Base-by-base conservation (phyloP, 1,139 yeast genomes). In the Petasospora fabianii region DNA sequence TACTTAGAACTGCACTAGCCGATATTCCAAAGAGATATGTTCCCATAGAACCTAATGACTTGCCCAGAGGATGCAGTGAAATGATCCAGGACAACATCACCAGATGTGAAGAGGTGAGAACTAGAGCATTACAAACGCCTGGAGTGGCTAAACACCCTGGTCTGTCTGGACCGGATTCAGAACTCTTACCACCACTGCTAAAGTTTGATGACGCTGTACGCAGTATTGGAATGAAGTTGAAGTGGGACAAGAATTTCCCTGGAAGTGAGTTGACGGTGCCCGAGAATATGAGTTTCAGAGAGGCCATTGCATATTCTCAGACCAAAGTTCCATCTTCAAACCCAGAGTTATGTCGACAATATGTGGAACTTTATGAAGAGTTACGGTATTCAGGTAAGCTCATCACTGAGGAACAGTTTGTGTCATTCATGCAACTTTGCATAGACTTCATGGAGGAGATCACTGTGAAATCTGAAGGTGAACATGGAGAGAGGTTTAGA, bases 21-120 rank as follows among this genome's bases (percentile, higher is more conserved):
- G 94, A 83, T 48, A 84, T 88, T 15, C 97, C 97, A 0, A 69
- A 78, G 43, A 66, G 77, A 34, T 87, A 85, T 57, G 69, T 87
- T 16, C 94, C 95, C 0, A 54, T 68, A 5, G 75, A 79, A 19
- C 66, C 71, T 18, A 71, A 70, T 29, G 96, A 86, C 57, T 64
- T 84, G 38, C 87, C 92, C 0, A 56, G 58, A 15, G 63, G 64
- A 22, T 74, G 61, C 58, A 69, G 62, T 41, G 55, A 40, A 38
- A 61, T 61, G 59, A 66, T 79, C 51, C 49, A 71, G 44, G 50
- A 58, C 39, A 65, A 77, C 53, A 58, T 73, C 60, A 53, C 60
- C 22, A 58, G 69, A 50, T 62, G 86, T 69, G 61, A 65, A 24
- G 67, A 66, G 14, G 70, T 82, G 13, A 64, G 68, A 36, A 51